These are phyloP conservation scores for Xylariales sp. DNA, from an alignment of 2,329 filamentous ascomycete genomes.

Conservation along the genomic window DNA sequence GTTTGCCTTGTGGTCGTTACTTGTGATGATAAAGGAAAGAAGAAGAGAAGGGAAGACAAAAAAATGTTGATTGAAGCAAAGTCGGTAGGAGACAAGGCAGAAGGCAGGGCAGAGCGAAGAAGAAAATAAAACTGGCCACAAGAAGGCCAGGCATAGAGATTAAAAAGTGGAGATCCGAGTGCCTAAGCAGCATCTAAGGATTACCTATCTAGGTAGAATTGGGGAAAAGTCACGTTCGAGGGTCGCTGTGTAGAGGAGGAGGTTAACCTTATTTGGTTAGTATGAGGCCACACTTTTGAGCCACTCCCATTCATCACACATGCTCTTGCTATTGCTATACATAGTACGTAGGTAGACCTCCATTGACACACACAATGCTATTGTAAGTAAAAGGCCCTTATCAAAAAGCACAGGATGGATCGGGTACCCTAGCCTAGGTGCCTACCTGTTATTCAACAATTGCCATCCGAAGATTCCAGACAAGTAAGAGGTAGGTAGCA, in stretches of 20 bases:
- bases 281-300: too few relatives aligned
- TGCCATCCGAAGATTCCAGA: not conserved
- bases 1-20: constrained; percentile 32
- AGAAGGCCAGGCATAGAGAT: constrained; percentile 5
- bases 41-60: not conserved
- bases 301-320: too few relatives aligned
- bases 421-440: not conserved
- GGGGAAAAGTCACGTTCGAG: not conserved
- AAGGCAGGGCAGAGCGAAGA: constrained; percentile 22
- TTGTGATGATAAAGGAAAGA: constrained; percentile 17
- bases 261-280: not conserved
- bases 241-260: too few relatives aligned
- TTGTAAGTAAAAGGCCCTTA: not conserved
- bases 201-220: not conserved
- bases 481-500: too few relatives aligned
- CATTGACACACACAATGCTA: constrained; percentile 2
- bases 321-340: too few relatives aligned
- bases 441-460: not conserved
- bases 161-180: constrained; percentile 10
- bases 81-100: constrained; percentile 20
- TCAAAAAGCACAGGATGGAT: not conserved
- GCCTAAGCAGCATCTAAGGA: not conserved
- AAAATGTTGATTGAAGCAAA: constrained; percentile 1
- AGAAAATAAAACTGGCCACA: constrained; percentile 34
- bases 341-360: too few relatives aligned